Base-by-base conservation (phyloP, 2,329 filamentous ascomycete species). In the Dactylellina haptotyla region DNA sequence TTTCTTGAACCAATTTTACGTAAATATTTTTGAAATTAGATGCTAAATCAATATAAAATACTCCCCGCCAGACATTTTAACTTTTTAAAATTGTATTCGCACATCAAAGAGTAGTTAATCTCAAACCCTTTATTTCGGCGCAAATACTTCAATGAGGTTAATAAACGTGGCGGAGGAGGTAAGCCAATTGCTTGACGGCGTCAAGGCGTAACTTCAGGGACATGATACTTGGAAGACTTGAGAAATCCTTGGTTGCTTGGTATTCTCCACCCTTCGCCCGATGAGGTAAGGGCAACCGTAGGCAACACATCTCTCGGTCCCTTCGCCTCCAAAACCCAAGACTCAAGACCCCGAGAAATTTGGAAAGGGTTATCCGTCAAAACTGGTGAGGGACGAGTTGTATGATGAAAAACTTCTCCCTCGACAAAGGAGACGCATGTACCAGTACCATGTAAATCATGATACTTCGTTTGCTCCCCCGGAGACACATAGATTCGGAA, bases 231-330 rank as follows among this genome's bases (percentile, higher is more conserved):
- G 56, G 46, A 23, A 54, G 34, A 46, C 28, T 30, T 39, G 37
- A 39, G 43, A 51, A 39, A 32, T 28, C 8, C 39, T n/a, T 39
- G 3, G 9, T 3, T 18, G 25, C 4, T 26, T 32, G 4, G 32
- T 53, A 51, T 30, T 45, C 32, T 34, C 50, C 50, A 64, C 61
- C 30, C 26, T 39, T 45, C 30, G 14, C 51, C 53, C 8, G 28
- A 50, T 51, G 6, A 32, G 53, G 63, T 9, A 67, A 67, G 63
- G 43, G 53, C 41, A 67, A 39, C 53, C 63, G 53, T 58, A 51
- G 63, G 63, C 63, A 67, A 67, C 63, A 50, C 63, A 67, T 28
- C 18, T n/a, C n/a, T n/a, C n/a, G n/a, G n/a, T n/a, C n/a, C n/a
- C n/a, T n/a, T n/a, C n/a, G n/a, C n/a, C n/a, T n/a, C n/a, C n/a